These are phyloP conservation scores for Ogataea populi-albae DNA, from an alignment of 805 yeast genomes.

Conservation along the genomic window DNA sequence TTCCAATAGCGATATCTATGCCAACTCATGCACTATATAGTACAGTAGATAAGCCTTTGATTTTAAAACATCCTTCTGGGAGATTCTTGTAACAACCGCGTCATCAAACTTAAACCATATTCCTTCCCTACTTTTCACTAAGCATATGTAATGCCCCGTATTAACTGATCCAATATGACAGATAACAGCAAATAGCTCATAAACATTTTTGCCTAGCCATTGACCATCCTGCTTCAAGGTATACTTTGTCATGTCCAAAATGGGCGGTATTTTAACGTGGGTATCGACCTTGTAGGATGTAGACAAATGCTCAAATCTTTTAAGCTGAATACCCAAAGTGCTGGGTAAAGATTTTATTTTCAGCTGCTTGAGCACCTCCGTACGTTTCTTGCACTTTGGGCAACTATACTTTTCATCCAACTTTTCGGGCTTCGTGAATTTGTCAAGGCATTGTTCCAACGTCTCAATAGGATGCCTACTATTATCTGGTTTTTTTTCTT, in stretches of 20 bases:
- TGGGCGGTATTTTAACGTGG: constrained; percentile 68
- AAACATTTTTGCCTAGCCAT: constrained; percentile 36
- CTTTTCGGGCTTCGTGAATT: constrained; percentile 75
- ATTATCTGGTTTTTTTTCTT: constrained; percentile 31
- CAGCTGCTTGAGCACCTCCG: constrained; percentile 71
- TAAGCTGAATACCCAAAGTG: constrained; percentile 79
- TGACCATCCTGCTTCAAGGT: constrained; percentile 19
- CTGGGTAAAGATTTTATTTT: constrained; percentile 68
- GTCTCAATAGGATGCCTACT: constrained; percentile 25
- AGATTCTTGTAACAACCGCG: constrained; percentile 66
- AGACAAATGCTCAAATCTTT: constrained; percentile 66
- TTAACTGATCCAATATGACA: constrained; percentile 91
- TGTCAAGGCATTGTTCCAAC: constrained; percentile 63
- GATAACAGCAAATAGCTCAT: constrained; percentile 83
- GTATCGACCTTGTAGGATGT: constrained; percentile 71
- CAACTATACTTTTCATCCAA: constrained; percentile 76
- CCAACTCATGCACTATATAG: constrained; percentile 51
- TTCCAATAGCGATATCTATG: constrained; percentile 7
- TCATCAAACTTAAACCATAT: constrained; percentile 94
- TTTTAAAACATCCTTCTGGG: constrained; percentile 60
- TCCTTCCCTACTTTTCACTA: constrained; percentile 67
- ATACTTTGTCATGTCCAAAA: constrained; percentile 69
- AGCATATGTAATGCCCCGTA: constrained; percentile 91
- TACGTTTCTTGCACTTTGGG: constrained; percentile 54
- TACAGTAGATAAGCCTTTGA: constrained; percentile 80